Percentiles rank a stretch among this genome's conserved stretches.
phyloP scores from a whole-genome alignment of 1,284 basidiomycete species.

The Gymnopus androsaceus region DNA sequence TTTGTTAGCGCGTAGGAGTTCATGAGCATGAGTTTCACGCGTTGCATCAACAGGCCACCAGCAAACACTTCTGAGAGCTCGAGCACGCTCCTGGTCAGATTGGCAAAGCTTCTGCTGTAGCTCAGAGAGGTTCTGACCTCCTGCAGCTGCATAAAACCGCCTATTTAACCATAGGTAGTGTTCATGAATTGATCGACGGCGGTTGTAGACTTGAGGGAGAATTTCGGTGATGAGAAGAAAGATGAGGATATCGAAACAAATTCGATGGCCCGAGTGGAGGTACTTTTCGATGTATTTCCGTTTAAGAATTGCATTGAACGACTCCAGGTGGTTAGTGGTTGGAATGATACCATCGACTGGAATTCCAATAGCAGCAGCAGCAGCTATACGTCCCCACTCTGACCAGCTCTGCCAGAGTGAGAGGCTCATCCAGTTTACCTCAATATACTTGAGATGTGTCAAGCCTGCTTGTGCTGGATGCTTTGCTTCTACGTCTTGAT shows the following conservation, averaged over 20 bases:
- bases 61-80: neutral
- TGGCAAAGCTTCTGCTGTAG: neutral
- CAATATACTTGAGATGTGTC: slow-evolving; percentile 17
- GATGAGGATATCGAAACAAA: slow-evolving; percentile 31
- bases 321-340: slow-evolving; percentile 43
- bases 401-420: slow-evolving; percentile 21
- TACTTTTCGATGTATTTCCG: slow-evolving; percentile 28
- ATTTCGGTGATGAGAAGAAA: slow-evolving; percentile 16
- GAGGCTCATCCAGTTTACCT: slow-evolving; percentile 13
- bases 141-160: neutral
- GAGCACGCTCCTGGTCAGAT: neutral
- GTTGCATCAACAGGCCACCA: neutral
- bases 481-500: neutral
- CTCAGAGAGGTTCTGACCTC: slow-evolving; percentile 2
- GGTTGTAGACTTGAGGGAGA: slow-evolving; percentile 13
- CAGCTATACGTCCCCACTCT: slow-evolving; percentile 9
- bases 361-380: slow-evolving; percentile 2
- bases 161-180: neutral
- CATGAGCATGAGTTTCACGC: neutral
- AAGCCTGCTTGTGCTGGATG: neutral
- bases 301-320: slow-evolving; percentile 40
- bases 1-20: neutral
- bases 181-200: neutral
- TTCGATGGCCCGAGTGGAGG: slow-evolving; percentile 29
- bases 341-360: slow-evolving; percentile 32